Evolutionary conservation across 768 basidiomycete genomes (phyloP).

Genomic region (Kwoniella europaea): DNA sequence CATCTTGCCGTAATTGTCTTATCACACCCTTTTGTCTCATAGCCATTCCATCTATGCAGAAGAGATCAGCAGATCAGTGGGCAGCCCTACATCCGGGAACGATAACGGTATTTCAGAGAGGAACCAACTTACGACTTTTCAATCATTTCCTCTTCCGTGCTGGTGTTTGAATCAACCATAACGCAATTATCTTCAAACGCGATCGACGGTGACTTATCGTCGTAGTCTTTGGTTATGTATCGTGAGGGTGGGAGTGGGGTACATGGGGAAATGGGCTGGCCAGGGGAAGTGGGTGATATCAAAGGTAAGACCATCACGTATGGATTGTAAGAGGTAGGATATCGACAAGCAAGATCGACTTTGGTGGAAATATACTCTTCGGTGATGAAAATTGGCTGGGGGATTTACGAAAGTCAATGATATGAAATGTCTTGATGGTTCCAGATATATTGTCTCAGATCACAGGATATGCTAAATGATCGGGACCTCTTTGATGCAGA

Average conservation of each 20-base stretch:
- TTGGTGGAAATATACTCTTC: too few species aligned
- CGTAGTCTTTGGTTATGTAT: not conserved
- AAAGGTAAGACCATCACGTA: not conserved
- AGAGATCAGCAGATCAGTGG: not conserved
- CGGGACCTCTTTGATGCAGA: not conserved
- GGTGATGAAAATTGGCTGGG: too few species aligned
- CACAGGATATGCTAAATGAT: not conserved
- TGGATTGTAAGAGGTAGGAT: not conserved
- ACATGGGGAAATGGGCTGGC: not conserved
- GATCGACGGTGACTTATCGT: not conserved
- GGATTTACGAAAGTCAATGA: not conserved
- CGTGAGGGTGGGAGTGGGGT: not conserved
- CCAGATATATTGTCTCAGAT: not conserved
- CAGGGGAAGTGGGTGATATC: not conserved
- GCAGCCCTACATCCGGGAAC: too few species aligned
- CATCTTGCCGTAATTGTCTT: slow-evolving; percentile 5
- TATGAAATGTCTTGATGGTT: not conserved
- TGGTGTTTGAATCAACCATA: slow-evolving; percentile 14
- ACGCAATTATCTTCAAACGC: slow-evolving; percentile 16
- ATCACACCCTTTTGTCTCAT: not conserved
- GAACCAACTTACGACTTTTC: not conserved
- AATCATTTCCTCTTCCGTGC: slow-evolving; percentile 11
- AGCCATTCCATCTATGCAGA: not conserved
- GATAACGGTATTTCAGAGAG: not conserved
- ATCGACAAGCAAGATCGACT: too few species aligned